Conservation (phyloP, 2,329 filamentous ascomycete genomes). For the Nemania abortiva region DNA sequence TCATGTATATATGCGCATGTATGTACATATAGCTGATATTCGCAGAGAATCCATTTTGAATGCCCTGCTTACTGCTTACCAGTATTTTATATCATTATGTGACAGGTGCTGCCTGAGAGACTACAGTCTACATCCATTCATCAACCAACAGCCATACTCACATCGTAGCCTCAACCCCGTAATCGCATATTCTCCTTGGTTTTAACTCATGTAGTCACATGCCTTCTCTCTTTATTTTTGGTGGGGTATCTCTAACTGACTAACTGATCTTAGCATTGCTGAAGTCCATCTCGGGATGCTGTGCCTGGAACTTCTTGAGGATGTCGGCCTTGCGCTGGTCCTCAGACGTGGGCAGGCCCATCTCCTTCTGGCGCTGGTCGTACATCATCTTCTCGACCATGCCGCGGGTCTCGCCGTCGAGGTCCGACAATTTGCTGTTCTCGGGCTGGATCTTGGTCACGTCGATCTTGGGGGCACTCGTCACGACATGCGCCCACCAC, state of each 20-base stretch:
- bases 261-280: slow-evolving; percentile 75
- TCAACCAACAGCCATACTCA: not conserved
- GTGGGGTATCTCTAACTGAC: slow-evolving; percentile 22
- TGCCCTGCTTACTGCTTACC: not conserved
- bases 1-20: slow-evolving; percentile 6
- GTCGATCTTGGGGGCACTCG: slow-evolving; percentile 88
- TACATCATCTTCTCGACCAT: slow-evolving; percentile 99
- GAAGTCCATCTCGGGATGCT: slow-evolving; percentile 81
- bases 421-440: slow-evolving; percentile 88
- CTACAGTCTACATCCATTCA: not conserved
- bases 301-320: slow-evolving; percentile 88
- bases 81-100: not conserved
- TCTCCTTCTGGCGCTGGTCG: slow-evolving; percentile 97
- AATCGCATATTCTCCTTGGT: not conserved
- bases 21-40: slow-evolving; percentile 12
- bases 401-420: slow-evolving; percentile 92
- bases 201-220: not conserved
- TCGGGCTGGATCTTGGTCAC: slow-evolving; percentile 95
- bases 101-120: slow-evolving; percentile 4
- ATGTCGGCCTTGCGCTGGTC: slow-evolving; percentile 96
- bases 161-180: not conserved
- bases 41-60: not conserved
- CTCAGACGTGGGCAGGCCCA: slow-evolving; percentile 87
- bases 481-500: slow-evolving; percentile 97
- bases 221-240: not conserved